Conservation (phyloP, 2,329 filamentous ascomycete genomes). For the Colletotrichum spaethianum region DNA sequence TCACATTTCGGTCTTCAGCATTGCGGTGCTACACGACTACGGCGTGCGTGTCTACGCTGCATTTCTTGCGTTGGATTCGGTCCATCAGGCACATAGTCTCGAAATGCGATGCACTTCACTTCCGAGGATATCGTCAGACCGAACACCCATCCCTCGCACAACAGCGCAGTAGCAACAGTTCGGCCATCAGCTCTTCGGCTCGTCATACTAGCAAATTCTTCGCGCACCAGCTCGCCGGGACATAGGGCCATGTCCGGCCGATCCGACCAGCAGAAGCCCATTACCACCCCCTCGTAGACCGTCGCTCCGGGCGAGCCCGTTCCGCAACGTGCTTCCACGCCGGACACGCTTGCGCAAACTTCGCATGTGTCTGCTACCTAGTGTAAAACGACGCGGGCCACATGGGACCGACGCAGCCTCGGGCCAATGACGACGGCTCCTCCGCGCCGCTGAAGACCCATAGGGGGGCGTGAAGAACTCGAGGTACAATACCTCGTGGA, state of each 20-base stretch:
- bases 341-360: slow-evolving; percentile 12
- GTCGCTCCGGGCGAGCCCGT: slow-evolving; percentile 15
- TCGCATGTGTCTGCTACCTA: slow-evolving; percentile 1
- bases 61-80: background rate
- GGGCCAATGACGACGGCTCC: background rate
- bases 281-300: background rate
- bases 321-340: slow-evolving; percentile 33
- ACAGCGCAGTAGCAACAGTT: slow-evolving; percentile 1
- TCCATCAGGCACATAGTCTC: background rate
- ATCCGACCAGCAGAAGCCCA: background rate
- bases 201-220: background rate
- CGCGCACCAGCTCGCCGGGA: background rate
- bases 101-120: background rate
- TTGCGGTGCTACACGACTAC: background rate
- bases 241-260: slow-evolving; percentile 4
- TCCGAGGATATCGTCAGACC: background rate
- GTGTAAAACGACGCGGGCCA: slow-evolving; percentile 5
- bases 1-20: slow-evolving; percentile 1
- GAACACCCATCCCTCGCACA: background rate
- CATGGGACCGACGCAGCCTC: background rate
- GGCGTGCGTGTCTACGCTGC: background rate
- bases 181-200: background rate
- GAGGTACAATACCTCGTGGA: slow-evolving; percentile 26
- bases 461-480: slow-evolving; percentile 10
- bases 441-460: background rate